Base-by-base conservation (phyloP, 1,139 yeast species). In the Diutina catenulata region DNA sequence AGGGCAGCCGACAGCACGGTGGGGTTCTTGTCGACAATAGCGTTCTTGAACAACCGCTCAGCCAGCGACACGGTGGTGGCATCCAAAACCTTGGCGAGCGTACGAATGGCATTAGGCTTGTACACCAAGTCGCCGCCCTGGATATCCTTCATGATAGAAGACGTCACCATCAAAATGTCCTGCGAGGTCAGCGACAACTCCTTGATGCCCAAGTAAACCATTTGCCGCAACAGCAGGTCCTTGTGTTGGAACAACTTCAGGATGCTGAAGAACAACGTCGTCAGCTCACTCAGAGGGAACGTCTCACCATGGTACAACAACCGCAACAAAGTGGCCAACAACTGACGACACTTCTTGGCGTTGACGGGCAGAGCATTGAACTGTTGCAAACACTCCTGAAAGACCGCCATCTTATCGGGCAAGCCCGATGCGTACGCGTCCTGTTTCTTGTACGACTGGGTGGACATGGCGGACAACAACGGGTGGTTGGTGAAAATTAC, bases 101-200 rank as follows among this genome's bases (percentile, higher is more conserved):
- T 83, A 56, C 98, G 77, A 48, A 91, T 82, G 24, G 99, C 97
- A 57, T 91, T 82, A 41, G 98, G 95, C 55, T 88, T 86, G 60
- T 81, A 87, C 42, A 87, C 68, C 46, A 76, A 68, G 45, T 86
- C 94, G 46, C 88, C 88, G 43, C 80, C 79, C 62, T 93, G 96
- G 42, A 91, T 84, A 62, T 91, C 98, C 64, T 88, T 88, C 96
- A 91, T 93, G 52, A 91, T 88, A 16, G 95, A 84, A 6, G 96
- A 84, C 24, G 98, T 91, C 25, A 91, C 96, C 97, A 91, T 93
- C 59, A 91, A 74, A 40, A 86, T 86, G 60, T 91, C 96, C 50
- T 86, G 87, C 14, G 96, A 86, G 41, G 82, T 74, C 14, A 79
- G 62, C 33, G 91, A 74, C 45, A 91, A 72, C 57, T 88, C 97